Base-by-base conservation (phyloP, 2,329 filamentous ascomycete species). In the Stylonectria norvegica region DNA sequence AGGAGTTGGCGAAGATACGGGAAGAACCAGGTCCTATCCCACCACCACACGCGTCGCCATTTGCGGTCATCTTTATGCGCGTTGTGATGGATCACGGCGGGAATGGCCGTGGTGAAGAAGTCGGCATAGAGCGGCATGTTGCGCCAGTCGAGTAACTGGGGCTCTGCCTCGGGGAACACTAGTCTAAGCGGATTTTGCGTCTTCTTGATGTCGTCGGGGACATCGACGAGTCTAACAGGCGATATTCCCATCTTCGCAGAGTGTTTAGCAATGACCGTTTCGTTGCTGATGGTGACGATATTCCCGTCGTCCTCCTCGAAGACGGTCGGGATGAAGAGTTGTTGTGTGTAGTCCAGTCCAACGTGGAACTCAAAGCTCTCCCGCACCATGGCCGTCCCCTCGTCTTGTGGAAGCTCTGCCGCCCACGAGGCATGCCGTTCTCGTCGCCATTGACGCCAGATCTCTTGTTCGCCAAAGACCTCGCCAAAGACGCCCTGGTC, bases 21-120 rank as follows among this genome's bases (percentile, higher is more conserved):
- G 28, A 56, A 56, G 31, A 38, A 53, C 54, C 50, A 56, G 1
- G 45, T 56, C 6, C 33, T 32, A 20, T 50, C 32, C 49, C 51
- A 52, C 51, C 48, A 53, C 9, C 38, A 34, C 5, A 27, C 30
- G 3, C 48, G 36, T 1, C 52, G 44, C 2, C 37, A 36, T 36
- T 55, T 48, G 1, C 36, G 32, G 3, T 46, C 45, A 2, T 40
- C 46, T 0, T 35, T 41, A n/a, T 48, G 43, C 0, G 52, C 51
- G 5, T 57, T 57, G 38, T 57, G 50, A 9, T 57, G 53, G 0
- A 57, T 22, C 0, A 46, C 40, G 0, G 51, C 57, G 0, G 53
- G 53, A 22, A 56, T 37, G 1, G 49, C 43, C 1, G 40, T 31
- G 4, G 47, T 55, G 38, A 27, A 54, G 17, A 45, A 48, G 7